Evolutionary conservation across 192 early-diverging fungal genomes (phyloP), one percentile per base, ranked within the genome.

Genomic region (Backusella circina): DNA sequence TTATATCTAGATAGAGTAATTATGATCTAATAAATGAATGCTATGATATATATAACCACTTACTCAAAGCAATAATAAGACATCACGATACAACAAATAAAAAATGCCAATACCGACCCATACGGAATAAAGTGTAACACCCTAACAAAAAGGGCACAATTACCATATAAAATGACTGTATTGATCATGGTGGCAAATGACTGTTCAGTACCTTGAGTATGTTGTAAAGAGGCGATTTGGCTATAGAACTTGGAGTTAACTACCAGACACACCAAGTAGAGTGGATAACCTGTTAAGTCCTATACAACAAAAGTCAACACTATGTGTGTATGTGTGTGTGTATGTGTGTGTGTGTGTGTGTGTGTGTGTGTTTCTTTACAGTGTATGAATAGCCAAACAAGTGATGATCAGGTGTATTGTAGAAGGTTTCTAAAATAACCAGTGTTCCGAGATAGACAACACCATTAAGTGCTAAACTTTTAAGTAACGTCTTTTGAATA

Each of bases 61-160:
- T 77, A 82, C 80, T 82, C 80, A 33, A 82, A 82, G 31, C 76
- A 75, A 47, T 82, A 82, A 47, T 82, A 82, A 0, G 80, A 67
- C 50, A 78, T 75, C n/a, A 78, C 61, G 30, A 72, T 65, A 41
- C 76, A 78, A 9, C 71, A 71, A 23, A 78, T 64, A 30, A 78
- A 13, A 37, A 78, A 77, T 2, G 76, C 57, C 1, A 75, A 13
- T 2, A 41, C 18, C 16, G 36, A 68, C 3, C 80, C 80, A 44
- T 23, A 35, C 21, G 80, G 80, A 44, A 82, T 75, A 13, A 47
- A 66, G 16, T 69, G 31, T 44, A 82, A 65, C 13, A 75, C 5
- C 15, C 50, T 13, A 0, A 72, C 50, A 74, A 77, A 81, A 26
- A 72, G 67, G 3, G 71, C 79, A 65, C 71, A 77, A 9, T 65